Base-by-base conservation (phyloP, 345 rosid genomes). In the Aquilaria sinensis region DNA sequence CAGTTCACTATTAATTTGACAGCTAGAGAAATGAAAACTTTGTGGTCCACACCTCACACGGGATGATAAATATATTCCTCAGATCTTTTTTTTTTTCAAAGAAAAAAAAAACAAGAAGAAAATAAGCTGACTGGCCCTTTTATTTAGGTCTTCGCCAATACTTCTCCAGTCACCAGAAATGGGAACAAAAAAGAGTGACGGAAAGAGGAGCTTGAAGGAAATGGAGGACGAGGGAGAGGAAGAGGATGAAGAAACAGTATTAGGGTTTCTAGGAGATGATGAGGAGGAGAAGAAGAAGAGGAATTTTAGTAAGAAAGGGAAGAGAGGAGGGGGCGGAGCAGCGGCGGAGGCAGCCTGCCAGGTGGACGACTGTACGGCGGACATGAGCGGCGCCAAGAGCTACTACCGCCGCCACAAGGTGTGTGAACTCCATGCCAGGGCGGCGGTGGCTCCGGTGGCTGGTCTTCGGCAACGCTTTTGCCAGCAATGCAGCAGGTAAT, bases 401-500 rank as follows among this genome's bases (percentile, higher is more conserved):
- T 94, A 94, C 74, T 95, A 94, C 56, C 76, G 71, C 67, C 83
- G 99, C 37, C 99, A 94, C 72, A 94, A 80, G 73, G 97, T 94
- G 30, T 94, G 99, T 33, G 92, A 94, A 71, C 46, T 53, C 71
- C 99, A 94, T 47, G 89, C 99, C 72, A 94, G 85, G 75, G 85
- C 90, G 62, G 32, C 90, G 4, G 56, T 55, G 16, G 97, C 80
- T 47, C 70, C 53, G 56, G 78, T 94, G 60, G 77, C 70, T 31
- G 97, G 90, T 49, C 67, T 71, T 58, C 85, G 75, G 8, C 88
- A 86, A 71, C 94, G 99, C 62, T 94, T 94, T 67, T 94, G 99
- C 79, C 99, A 94, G 74, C 99, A 90, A 88, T 94, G 99, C 72
- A 94, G 99, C 97, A 90, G 92, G 99, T 37, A 37, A 9, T 5